Base-by-base conservation (phyloP, 371 early-diverging fungal species). In the Blastocladiella emersonii region DNA sequence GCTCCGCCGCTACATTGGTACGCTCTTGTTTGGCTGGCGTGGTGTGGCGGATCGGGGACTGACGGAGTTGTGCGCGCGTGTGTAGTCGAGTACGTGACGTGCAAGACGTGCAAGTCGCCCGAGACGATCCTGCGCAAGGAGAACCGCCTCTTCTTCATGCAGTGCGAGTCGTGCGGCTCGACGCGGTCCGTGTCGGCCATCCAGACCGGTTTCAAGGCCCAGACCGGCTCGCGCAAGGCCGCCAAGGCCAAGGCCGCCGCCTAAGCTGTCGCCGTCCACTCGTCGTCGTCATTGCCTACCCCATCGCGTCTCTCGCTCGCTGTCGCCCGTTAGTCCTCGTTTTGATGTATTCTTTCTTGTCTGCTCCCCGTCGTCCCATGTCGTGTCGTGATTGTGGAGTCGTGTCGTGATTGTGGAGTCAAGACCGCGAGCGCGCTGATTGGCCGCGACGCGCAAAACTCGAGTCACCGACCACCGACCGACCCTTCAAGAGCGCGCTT, bases 71-170 rank as follows among this genome's bases (percentile, higher is more conserved):
- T 41, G 35, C 13, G 32, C 30, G 1, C 36, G 19, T 43, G 6
- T 64, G 2, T 63, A 84, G 92, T 90, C 63, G 97, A 98, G 75
- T 99, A 98, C 69, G 99, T 99, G 34, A 89, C 95, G 4, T 99
- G 99, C 83, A 97, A 95, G 80, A 93, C 95, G 41, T 99, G 99
- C 86, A 95, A 94, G 71, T 90, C 90, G 7, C 91, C 93, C 43
- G 92, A 98, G 62, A 99, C 99, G 21, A 81, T 88, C 34, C 76
- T 99, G 71, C 85, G 87, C 45, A 99, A 95, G 83, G 98, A 99
- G 68, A 95, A 97, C 78, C 89, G 97, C 70, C 78, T 99, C 65
- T 92, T 87, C 79, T 99, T 98, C 83, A 74, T 98, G 74, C 90
- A 94, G 77, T 99, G 99, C 81, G 90, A 95, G 73, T 85, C 91